Conservation (phyloP, 805 yeast species). For the Scheffersomyces stipitis region DNA sequence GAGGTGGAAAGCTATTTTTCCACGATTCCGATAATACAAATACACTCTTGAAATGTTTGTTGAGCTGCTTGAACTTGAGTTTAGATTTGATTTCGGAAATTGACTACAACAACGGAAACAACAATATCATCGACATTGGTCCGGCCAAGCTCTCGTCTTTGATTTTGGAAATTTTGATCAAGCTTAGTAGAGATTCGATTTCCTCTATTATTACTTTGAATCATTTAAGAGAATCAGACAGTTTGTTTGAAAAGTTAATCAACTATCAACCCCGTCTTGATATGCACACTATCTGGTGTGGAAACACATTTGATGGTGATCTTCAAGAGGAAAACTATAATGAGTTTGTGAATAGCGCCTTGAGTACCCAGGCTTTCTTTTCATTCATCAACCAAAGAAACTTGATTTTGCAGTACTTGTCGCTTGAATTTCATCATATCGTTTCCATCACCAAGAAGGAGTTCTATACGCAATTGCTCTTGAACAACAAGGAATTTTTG, state of each 20-base stretch:
- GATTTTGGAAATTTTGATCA: constrained; percentile 60
- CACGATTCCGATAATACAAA: constrained; percentile 50
- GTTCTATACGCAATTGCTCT: constrained; percentile 52
- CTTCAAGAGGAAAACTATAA: constrained; percentile 29
- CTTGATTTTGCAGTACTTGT: constrained; percentile 59
- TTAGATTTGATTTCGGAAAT: constrained; percentile 41
- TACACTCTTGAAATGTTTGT: constrained; percentile 57
- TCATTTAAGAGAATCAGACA: constrained; percentile 48
- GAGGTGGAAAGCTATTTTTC: constrained; percentile 38
- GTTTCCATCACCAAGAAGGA: constrained; percentile 52
- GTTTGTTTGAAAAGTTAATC: constrained; percentile 53
- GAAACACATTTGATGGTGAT: constrained; percentile 44
- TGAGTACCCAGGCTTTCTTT: constrained; percentile 52
- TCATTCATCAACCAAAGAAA: constrained; percentile 64
- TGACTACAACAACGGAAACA: constrained; percentile 32
- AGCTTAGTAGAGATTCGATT: constrained; percentile 55
- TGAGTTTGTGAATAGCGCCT: constrained; percentile 30
- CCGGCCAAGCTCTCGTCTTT: constrained; percentile 59
- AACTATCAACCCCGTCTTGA: constrained; percentile 56
- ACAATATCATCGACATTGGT: constrained; percentile 45
- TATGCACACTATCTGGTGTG: constrained; percentile 53
- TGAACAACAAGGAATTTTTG: constrained; percentile 48
- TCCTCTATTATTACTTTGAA: constrained; percentile 53
- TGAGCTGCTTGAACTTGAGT: constrained; percentile 50
- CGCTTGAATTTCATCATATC: constrained; percentile 69